These are phyloP conservation scores for Chiua sp. DNA, from an alignment of 1,284 basidiomycete genomes.

Conservation along the genomic window DNA sequence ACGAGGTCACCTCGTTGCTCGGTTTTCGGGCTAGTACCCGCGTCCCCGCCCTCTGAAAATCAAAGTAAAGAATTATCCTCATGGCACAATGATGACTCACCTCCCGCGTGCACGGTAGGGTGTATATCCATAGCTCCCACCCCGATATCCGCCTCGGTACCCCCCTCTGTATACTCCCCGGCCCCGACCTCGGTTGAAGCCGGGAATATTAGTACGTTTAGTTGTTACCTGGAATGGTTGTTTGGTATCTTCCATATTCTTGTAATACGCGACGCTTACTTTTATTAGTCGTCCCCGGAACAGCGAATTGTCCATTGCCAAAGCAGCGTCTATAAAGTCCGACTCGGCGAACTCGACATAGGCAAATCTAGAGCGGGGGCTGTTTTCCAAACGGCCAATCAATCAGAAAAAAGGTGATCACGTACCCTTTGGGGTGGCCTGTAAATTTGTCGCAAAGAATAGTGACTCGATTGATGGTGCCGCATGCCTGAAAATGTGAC, in stretches of 20 bases:
- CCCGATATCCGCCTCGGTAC: constrained; percentile 56
- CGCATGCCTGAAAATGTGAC: constrained; percentile 96
- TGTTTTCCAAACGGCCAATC: constrained; percentile 2
- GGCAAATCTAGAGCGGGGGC: constrained; percentile 72
- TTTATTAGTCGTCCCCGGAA: constrained; percentile 95
- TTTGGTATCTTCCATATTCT: constrained; percentile 3
- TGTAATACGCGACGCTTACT: constrained; percentile 46
- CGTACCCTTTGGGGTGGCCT: constrained; percentile 98
- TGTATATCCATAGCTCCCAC: constrained; percentile 60
- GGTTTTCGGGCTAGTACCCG: constrained; percentile 55
- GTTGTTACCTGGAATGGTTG: constrained; percentile 73
- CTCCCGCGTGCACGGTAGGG: constrained; percentile 84
- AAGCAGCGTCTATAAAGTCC: constrained; percentile 90
- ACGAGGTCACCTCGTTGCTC: constrained; percentile 20
- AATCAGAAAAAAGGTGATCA: constrained; percentile 8
- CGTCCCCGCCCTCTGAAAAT: constrained; percentile 68
- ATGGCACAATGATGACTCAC: constrained; percentile 49
- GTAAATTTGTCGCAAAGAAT: constrained; percentile 99
- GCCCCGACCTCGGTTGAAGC: constrained; percentile 85
- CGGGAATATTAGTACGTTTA: constrained; percentile 94
- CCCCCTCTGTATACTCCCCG: constrained; percentile 79
- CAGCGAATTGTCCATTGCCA: constrained; percentile 95
- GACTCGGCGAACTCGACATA: constrained; percentile 99
- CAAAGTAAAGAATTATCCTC: constrained; percentile 14
- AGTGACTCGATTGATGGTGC: constrained; percentile 98